phyloP scores from a whole-genome alignment of 345 rosid species.

The Iberis pinnata region DNA sequence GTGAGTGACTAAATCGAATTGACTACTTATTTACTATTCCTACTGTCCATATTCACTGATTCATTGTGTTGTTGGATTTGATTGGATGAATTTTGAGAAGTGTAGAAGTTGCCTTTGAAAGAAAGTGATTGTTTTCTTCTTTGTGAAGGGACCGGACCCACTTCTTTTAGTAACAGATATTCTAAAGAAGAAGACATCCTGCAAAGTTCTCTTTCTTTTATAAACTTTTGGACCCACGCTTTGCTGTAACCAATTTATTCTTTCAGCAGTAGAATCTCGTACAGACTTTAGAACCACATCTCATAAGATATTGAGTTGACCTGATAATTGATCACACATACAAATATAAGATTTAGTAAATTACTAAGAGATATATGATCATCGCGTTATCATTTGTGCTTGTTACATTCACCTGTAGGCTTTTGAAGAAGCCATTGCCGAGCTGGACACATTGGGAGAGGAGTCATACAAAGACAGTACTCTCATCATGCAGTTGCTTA shows the following conservation, averaged over 20 bases:
- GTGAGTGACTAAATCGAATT: not conserved
- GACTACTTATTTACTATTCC: constrained; percentile 11
- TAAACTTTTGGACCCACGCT: constrained; percentile 4
- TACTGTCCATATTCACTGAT: not conserved
- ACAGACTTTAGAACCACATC: constrained; percentile 8
- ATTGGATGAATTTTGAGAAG: not conserved
- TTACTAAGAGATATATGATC: not conserved
- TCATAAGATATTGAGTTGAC: not conserved
- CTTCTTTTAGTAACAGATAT: constrained; percentile 20
- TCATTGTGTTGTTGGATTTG: constrained; percentile 20
- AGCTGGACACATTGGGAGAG: constrained; percentile 57
- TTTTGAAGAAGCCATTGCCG: constrained; percentile 67
- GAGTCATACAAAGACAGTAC: constrained; percentile 64
- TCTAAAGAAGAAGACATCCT: constrained; percentile 21
- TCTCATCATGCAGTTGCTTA: constrained; percentile 55
- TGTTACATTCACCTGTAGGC: constrained; percentile 34
- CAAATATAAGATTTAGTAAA: too few species aligned
- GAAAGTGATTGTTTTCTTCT: not conserved
- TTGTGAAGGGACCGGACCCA: too few species aligned
- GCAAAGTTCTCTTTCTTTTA: constrained; percentile 11
- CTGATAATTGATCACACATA: constrained; percentile 1
- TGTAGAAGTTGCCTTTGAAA: not conserved
- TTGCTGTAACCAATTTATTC: constrained; percentile 18
- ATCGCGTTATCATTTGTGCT: not conserved
- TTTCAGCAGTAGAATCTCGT: constrained; percentile 19